Evolutionary conservation across 129 eudicot genomes (phyloP).

Genomic region (Flaveria brownii): DNA sequence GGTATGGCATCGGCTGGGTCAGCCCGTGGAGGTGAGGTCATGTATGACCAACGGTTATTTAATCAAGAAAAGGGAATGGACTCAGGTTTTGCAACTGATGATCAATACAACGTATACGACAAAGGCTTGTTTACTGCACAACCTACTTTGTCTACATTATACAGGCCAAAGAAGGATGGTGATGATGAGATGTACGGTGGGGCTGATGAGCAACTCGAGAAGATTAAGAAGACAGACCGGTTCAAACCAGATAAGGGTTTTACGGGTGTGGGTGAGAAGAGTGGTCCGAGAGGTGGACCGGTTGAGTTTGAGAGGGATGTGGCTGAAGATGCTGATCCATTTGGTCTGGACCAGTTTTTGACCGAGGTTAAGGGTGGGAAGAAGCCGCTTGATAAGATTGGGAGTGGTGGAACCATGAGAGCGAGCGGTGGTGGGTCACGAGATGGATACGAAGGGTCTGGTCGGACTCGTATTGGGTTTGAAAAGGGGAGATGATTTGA

Average conservation of each 20-base stretch:
- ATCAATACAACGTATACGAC: constrained; percentile 72
- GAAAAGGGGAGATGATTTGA: constrained; percentile 51
- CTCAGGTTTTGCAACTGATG: constrained; percentile 83
- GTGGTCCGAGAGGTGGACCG: constrained; percentile 64
- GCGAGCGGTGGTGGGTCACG: constrained; percentile 78
- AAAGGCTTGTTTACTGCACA: constrained; percentile 82
- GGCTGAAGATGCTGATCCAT: constrained; percentile 80
- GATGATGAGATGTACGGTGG: constrained; percentile 86
- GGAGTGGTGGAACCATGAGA: constrained; percentile 77
- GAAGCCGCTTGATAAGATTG: constrained; percentile 72
- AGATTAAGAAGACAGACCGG: constrained; percentile 74
- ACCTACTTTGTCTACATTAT: constrained; percentile 66
- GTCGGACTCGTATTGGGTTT: constrained; percentile 60
- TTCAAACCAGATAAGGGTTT: constrained; percentile 85
- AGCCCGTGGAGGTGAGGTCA: constrained; percentile 75
- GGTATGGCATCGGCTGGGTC: constrained; percentile 78
- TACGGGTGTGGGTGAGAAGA: constrained; percentile 46
- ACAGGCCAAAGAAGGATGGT: constrained; percentile 76
- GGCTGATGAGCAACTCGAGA: constrained; percentile 78
- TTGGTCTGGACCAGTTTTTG: constrained; percentile 82
- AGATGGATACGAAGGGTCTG: constrained; percentile 67
- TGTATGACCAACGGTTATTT: constrained; percentile 79
- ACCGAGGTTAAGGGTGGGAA: constrained; percentile 74
- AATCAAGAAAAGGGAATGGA: constrained; percentile 96
- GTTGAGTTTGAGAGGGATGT: constrained; percentile 72